phyloP scores from a whole-genome alignment of 805 yeast species.

The Metschnikowia matae region DNA sequence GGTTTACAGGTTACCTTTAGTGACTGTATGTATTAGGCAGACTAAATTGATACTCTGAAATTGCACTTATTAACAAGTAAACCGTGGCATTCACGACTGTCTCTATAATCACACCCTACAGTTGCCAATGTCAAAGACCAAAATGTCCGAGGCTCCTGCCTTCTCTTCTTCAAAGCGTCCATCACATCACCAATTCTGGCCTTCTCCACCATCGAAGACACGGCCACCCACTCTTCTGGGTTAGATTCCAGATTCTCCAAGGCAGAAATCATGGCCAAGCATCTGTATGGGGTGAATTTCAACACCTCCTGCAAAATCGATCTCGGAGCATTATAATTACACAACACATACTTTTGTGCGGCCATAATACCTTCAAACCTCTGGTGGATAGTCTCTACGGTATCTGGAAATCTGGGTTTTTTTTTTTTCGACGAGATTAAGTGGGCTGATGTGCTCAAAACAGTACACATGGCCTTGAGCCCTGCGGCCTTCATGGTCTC shows the following conservation, averaged over 20 bases:
- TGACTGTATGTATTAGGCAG: too few species aligned
- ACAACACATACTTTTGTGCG: constrained; percentile 83
- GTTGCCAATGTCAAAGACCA: constrained; percentile 84
- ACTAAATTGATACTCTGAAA: too few species aligned
- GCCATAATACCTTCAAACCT: constrained; percentile 93
- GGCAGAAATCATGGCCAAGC: constrained; percentile 94
- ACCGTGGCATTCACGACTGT: background rate
- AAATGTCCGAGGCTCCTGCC: constrained; percentile 82
- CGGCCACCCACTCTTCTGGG: constrained; percentile 88
- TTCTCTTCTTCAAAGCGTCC: constrained; percentile 80
- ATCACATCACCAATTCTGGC: constrained; percentile 71
- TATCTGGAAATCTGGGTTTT: constrained; percentile 71
- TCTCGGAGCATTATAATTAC: constrained; percentile 93
- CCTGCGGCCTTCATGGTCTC: constrained; percentile 99
- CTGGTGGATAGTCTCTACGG: constrained; percentile 65
- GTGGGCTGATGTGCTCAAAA: constrained; percentile 85
- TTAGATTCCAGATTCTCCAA: constrained; percentile 47
- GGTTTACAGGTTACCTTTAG: too few species aligned
- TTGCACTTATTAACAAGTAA: too few species aligned
- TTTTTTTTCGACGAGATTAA: constrained; percentile 79
- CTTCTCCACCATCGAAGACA: constrained; percentile 87
- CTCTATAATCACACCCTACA: constrained; percentile 68
- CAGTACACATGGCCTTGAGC: constrained; percentile 79
- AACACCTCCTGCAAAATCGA: constrained; percentile 55
- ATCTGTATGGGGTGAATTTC: constrained; percentile 88